phyloP scores from a whole-genome alignment of 2,329 filamentous ascomycete species.

The Claviceps citrina region DNA sequence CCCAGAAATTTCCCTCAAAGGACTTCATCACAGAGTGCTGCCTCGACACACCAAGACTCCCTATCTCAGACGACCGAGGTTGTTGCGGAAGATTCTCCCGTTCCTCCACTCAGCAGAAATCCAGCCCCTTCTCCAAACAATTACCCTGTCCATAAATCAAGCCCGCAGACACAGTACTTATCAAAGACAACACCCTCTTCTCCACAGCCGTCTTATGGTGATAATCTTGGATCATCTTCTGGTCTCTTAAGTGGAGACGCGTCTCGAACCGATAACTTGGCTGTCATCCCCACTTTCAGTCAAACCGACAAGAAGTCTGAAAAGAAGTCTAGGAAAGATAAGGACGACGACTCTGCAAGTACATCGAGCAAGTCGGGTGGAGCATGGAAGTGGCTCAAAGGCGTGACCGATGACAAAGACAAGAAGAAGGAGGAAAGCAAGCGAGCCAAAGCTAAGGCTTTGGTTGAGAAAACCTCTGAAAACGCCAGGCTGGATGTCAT shows the following conservation, averaged over 20 bases:
- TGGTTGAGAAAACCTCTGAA: constrained; percentile 49
- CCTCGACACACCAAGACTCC: constrained; percentile 20
- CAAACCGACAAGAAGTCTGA: constrained; percentile 59
- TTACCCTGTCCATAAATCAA: constrained; percentile 1
- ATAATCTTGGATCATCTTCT: constrained; percentile 30
- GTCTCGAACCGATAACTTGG: constrained; percentile 57
- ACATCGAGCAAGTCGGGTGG: constrained; percentile 55
- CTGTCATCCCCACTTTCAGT: constrained; percentile 60
- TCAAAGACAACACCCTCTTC: constrained; percentile 4
- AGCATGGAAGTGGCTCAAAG: constrained; percentile 58
- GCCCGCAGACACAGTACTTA: constrained; percentile 6
- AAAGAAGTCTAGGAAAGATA: constrained; percentile 62
- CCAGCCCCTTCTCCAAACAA: neutral
- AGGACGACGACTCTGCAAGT: constrained; percentile 44
- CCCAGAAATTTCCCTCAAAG: constrained; percentile 31
- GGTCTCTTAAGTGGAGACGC: constrained; percentile 53
- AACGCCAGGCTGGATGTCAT: constrained; percentile 72
- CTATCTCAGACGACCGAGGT: constrained; percentile 11
- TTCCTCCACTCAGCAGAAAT: constrained; percentile 4
- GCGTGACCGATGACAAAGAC: constrained; percentile 57
- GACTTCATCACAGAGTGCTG: constrained; percentile 36
- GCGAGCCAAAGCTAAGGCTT: constrained; percentile 47
- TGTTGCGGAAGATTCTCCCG: constrained; percentile 26
- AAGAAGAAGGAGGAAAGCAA: constrained; percentile 47
- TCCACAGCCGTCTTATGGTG: constrained; percentile 12